phyloP scores from a whole-genome alignment of 257 asterid species.

The Solanum paucissectum region DNA sequence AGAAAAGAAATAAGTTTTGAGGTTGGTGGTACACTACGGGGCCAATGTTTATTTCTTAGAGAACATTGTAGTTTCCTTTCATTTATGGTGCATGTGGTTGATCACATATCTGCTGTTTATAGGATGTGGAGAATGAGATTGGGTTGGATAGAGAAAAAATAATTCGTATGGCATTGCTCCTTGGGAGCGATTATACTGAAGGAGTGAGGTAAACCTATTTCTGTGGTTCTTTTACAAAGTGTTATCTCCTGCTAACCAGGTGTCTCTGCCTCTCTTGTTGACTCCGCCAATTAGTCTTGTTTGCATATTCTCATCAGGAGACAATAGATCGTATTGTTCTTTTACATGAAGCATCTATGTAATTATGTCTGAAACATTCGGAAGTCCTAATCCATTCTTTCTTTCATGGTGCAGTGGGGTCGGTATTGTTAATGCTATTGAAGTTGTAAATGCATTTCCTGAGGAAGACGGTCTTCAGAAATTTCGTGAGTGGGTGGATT shows the following conservation, averaged over 20 bases:
- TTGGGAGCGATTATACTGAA: slow-evolving; percentile 96
- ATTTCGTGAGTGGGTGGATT: slow-evolving; percentile 94
- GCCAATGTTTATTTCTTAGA: background rate
- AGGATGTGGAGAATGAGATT: slow-evolving; percentile 90
- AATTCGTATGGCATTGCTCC: slow-evolving; percentile 77
- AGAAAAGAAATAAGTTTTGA: background rate
- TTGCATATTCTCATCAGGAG: background rate
- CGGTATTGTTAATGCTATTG: slow-evolving; percentile 94
- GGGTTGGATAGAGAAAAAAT: slow-evolving; percentile 78
- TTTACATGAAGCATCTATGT: background rate
- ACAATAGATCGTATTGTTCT: background rate
- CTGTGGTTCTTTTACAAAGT: background rate
- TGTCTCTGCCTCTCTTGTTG: background rate
- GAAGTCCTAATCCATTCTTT: slow-evolving; percentile 2
- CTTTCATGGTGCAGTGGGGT: slow-evolving; percentile 52
- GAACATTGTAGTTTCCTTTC: background rate
- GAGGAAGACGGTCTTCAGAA: slow-evolving; percentile 70
- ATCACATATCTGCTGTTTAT: slow-evolving; percentile 8
- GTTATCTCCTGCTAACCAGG: background rate
- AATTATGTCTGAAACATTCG: background rate
- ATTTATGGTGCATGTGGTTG: background rate
- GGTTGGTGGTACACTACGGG: background rate
- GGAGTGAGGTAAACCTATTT: slow-evolving; percentile 62
- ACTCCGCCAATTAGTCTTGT: background rate
- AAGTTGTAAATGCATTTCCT: slow-evolving; percentile 90